Evolutionary conservation across 345 rosid species (phyloP).

Genomic region (Geranium brycei): DNA sequence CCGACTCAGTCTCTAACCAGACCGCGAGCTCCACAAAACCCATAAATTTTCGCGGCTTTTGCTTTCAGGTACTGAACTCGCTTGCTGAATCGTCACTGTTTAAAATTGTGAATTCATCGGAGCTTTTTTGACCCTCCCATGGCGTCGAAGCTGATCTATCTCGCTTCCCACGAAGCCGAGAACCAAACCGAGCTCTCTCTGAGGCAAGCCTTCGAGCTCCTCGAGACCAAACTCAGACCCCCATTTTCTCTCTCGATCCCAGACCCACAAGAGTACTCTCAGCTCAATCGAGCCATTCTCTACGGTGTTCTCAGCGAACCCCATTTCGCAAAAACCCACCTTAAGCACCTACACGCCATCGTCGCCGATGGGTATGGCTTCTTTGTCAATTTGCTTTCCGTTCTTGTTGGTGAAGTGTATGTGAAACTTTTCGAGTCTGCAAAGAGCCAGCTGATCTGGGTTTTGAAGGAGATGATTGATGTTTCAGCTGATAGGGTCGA

Average conservation of each 20-base stretch:
- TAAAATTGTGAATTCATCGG: too few relatives aligned
- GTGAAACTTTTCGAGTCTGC: slow-evolving; percentile 41
- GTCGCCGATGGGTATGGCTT: slow-evolving; percentile 62
- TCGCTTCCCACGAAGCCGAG: slow-evolving; percentile 30
- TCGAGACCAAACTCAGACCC: slow-evolving; percentile 37
- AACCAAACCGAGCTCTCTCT: slow-evolving; percentile 45
- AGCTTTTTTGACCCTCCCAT: slow-evolving; percentile 4
- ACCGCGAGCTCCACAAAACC: too few relatives aligned
- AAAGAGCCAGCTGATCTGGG: slow-evolving; percentile 53
- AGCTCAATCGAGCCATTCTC: slow-evolving; percentile 49
- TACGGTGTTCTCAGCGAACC: slow-evolving; percentile 47
- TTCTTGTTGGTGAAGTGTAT: slow-evolving; percentile 40
- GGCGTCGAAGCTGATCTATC: slow-evolving; percentile 33
- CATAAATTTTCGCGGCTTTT: too few relatives aligned
- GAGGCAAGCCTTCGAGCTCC: slow-evolving; percentile 42
- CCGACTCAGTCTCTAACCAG: too few relatives aligned
- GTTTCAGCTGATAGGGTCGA: slow-evolving; percentile 50
- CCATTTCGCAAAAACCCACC: slow-evolving; percentile 28
- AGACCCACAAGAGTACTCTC: slow-evolving; percentile 33
- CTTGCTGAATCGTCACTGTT: too few relatives aligned
- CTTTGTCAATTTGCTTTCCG: slow-evolving; percentile 33
- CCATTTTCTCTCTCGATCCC: slow-evolving; percentile 50
- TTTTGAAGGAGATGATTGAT: slow-evolving; percentile 44
- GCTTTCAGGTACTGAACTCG: too few relatives aligned
- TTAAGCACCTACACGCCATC: slow-evolving; percentile 54